A percentile compares a stretch with the other conserved stretches of the same genome.
Conservation (phyloP, 768 basidiomycete species). For the Sutorius australiensis region DNA sequence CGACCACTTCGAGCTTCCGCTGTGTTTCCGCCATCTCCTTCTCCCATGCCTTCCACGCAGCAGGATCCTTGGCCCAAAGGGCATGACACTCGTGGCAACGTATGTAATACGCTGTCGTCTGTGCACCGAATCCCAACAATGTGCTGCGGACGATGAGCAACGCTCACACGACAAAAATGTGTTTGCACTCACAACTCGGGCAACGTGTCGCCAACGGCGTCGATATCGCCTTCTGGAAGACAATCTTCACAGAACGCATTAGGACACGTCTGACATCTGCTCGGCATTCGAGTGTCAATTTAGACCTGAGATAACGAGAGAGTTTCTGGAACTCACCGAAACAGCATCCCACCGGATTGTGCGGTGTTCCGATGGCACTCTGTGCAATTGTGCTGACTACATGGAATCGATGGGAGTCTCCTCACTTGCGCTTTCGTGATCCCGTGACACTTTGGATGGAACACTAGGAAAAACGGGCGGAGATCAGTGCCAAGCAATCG, state of each 20-base stretch:
- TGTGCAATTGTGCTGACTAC: conserved; percentile 50
- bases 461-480: conserved; percentile 36
- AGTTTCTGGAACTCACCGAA: conserved; percentile 37
- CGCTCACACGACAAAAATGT: not conserved
- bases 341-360: conserved; percentile 55
- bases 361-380: conserved; percentile 41
- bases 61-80: conserved; percentile 34
- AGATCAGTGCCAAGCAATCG: not conserved
- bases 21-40: conserved; percentile 39
- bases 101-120: conserved; percentile 43
- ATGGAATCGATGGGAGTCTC: conserved; percentile 29
- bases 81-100: conserved; percentile 47
- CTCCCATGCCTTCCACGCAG: conserved; percentile 41
- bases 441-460: conserved; percentile 50
- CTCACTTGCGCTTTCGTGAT: conserved; percentile 31
- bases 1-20: conserved; percentile 28
- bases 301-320: not conserved
- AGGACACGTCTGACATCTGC: conserved; percentile 57
- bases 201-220: conserved; percentile 49
- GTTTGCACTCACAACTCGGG: conserved; percentile 52
- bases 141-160: conserved; percentile 29
- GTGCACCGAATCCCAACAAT: conserved; percentile 38
- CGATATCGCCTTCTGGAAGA: conserved; percentile 46
- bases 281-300: not conserved
- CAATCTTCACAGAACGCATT: conserved; percentile 62